These are phyloP conservation scores for Letharia columbiana DNA, from an alignment of 495 filamentous ascomycete genomes.

Conservation along the genomic window DNA sequence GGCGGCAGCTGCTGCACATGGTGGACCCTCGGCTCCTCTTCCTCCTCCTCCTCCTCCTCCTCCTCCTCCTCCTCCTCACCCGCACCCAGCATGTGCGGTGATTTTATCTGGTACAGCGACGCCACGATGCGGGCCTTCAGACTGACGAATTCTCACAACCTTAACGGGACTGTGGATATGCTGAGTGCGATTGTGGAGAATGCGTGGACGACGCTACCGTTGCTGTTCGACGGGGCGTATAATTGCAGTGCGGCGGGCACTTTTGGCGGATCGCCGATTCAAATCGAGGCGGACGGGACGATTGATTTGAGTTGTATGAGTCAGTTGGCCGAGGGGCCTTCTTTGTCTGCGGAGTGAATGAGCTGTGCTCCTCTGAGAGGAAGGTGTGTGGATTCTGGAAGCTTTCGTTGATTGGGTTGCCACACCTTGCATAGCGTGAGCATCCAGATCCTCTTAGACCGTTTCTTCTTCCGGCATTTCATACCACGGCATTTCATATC, in stretches of 20 bases:
- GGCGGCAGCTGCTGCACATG: constrained; percentile 5
- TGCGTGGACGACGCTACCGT: neutral
- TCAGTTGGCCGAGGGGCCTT: neutral
- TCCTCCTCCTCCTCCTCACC: neutral
- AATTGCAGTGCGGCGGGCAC: neutral
- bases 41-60: neutral
- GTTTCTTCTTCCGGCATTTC: too few relatives aligned
- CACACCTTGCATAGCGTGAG: neutral
- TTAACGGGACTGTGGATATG: neutral
- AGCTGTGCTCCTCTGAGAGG: too few relatives aligned
- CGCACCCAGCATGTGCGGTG: neutral
- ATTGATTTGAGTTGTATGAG: neutral
- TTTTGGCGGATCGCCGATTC: neutral
- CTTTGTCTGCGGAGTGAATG: too few relatives aligned
- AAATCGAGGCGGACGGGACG: neutral
- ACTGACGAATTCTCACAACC: neutral
- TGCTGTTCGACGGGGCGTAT: neutral
- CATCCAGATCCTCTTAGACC: neutral
- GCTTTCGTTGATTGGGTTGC: too few relatives aligned
- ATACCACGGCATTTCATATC: too few relatives aligned
- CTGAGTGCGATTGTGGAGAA: neutral
- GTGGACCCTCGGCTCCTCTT: neutral
- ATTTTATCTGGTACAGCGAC: neutral
- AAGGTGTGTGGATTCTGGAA: too few relatives aligned
- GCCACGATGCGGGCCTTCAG: neutral